These are phyloP conservation scores for Paraleonurus japonicus DNA, from an alignment of 257 asterid species.

Conservation along the genomic window DNA sequence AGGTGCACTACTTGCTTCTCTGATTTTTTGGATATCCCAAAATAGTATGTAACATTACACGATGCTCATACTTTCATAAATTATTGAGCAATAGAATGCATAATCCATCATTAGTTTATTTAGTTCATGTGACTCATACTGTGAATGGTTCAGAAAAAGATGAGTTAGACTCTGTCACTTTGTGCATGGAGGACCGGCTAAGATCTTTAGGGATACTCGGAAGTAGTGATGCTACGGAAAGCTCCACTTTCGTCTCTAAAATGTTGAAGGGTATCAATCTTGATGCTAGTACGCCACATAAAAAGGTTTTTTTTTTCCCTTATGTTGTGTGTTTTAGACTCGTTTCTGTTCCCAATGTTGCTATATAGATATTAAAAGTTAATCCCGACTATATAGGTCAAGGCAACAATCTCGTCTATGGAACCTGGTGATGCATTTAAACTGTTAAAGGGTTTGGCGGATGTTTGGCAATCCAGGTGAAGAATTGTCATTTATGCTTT, in stretches of 20 bases:
- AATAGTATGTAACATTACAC: neutral
- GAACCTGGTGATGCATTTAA: constrained; percentile 59
- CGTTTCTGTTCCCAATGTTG: neutral
- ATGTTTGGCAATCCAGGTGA: constrained; percentile 79
- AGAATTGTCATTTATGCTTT: neutral
- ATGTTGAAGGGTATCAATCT: constrained; percentile 57
- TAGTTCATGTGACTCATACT: constrained; percentile 2
- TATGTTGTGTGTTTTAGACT: constrained; percentile 10
- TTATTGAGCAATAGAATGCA: neutral
- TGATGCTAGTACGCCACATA: constrained; percentile 50
- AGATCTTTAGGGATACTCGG: constrained; percentile 70
- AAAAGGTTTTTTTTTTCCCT: constrained; percentile 46
- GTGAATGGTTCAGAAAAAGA: constrained; percentile 38
- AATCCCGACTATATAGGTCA: constrained; percentile 44
- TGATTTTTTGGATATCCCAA: neutral
- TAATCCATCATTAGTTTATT: neutral
- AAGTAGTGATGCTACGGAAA: constrained; percentile 34
- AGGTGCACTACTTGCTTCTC: neutral
- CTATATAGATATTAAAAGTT: neutral
- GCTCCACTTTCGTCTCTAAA: constrained; percentile 40
- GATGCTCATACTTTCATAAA: neutral
- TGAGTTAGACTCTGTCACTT: constrained; percentile 42
- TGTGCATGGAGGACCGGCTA: constrained; percentile 80
- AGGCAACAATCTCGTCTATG: constrained; percentile 53
- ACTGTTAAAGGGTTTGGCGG: constrained; percentile 56